Percentiles rank a stretch among this genome's conserved stretches.
Conservation (phyloP, 2,329 filamentous ascomycete genomes). For the Iodosphaeria phyllophila region DNA sequence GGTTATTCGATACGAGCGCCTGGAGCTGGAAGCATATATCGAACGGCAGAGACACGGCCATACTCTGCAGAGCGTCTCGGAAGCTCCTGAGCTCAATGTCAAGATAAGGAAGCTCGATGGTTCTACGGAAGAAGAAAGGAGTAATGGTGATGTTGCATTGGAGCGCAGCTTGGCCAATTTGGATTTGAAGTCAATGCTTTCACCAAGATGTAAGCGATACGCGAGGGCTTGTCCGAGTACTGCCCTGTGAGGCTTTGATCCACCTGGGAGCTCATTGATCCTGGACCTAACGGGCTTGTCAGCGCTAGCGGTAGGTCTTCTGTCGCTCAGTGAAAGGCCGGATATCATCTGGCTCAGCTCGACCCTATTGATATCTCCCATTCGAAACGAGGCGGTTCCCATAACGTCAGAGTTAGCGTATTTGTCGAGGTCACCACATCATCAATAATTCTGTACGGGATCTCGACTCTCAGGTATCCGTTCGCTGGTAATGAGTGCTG, state of each 20-base stretch:
- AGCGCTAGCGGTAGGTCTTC: no score
- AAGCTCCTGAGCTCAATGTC: conserved; percentile 9
- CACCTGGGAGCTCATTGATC: no score
- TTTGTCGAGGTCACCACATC: conserved; percentile 20
- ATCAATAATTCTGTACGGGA: conserved; percentile 28
- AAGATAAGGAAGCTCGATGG: no score
- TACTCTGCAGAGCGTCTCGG: conserved; percentile 3
- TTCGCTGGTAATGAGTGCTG: conserved; percentile 7
- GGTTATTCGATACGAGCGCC: conserved; percentile 42
- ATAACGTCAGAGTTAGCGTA: conserved; percentile 25
- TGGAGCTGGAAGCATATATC: conserved; percentile 42
- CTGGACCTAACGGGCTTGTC: no score
- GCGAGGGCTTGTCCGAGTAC: conserved; percentile 23
- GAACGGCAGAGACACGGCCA: conserved; percentile 23
- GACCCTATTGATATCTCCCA: conserved; percentile 6
- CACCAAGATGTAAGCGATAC: conserved; percentile 18
- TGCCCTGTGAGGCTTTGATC: conserved; percentile 3
- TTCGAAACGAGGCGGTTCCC: conserved; percentile 31
- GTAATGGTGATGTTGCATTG: no score
- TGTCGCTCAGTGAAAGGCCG: background rate
- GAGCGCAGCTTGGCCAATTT: no score
- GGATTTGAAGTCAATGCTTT: conserved; percentile 9
- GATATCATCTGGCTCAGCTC: no score
- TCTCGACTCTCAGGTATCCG: conserved; percentile 20
- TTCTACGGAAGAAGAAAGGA: no score